Percentiles rank a stretch among this genome's conserved stretches.
Evolutionary conservation across 2,329 filamentous ascomycete genomes (phyloP).

Genomic region (Arthrobotrys megalospora): DNA sequence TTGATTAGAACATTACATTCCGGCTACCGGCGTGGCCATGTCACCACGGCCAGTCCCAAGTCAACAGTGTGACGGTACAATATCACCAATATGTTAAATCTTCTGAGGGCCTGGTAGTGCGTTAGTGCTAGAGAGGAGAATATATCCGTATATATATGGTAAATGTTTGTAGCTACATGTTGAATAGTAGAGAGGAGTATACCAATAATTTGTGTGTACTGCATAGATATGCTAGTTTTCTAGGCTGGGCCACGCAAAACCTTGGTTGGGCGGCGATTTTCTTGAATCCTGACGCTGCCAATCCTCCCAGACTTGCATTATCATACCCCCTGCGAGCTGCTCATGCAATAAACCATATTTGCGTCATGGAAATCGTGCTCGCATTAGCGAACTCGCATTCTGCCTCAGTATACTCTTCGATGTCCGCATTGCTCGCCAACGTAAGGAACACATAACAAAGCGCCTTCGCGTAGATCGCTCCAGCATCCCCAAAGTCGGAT

Average conservation of each 20-base stretch:
- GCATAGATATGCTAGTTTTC: too few species aligned
- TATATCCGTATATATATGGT: not conserved
- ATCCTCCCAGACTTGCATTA: not conserved
- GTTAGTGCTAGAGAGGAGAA: not conserved
- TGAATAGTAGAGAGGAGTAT: too few species aligned
- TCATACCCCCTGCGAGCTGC: not conserved
- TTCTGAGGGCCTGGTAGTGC: not conserved
- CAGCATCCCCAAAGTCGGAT: slow-evolving; percentile 11
- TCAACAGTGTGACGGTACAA: not conserved
- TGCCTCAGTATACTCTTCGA: slow-evolving; percentile 23
- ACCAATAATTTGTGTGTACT: too few species aligned
- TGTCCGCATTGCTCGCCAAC: slow-evolving; percentile 6
- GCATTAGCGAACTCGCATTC: slow-evolving; percentile 37
- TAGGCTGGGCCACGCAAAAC: too few species aligned
- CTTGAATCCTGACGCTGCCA: not conserved
- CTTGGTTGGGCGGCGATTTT: not conserved
- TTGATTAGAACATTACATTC: not conserved
- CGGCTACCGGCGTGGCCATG: not conserved
- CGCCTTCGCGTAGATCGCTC: slow-evolving; percentile 34
- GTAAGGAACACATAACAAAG: slow-evolving; percentile 38
- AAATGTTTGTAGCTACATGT: too few species aligned
- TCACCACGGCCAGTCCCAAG: not conserved
- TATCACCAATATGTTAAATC: too few species aligned
- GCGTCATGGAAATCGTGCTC: slow-evolving; percentile 17
- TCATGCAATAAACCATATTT: slow-evolving; percentile 52